phyloP scores from a whole-genome alignment of 148 eudicot genomes.

The Rhododendron griersonianum region DNA sequence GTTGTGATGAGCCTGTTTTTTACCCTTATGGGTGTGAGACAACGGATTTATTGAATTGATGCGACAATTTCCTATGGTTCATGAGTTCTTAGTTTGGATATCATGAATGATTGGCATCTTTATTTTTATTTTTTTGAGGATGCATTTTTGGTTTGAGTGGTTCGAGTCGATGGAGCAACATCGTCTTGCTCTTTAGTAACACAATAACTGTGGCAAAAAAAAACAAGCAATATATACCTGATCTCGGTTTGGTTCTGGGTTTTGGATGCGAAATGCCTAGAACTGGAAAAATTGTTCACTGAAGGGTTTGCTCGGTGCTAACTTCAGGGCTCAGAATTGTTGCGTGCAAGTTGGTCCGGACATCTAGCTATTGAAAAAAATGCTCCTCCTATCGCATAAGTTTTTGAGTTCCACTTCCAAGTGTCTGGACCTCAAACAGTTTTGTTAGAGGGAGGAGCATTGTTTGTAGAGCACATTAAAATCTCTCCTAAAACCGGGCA shows the following conservation, averaged over 20 bases:
- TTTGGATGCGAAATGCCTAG: background rate
- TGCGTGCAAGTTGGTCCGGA: background rate
- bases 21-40: background rate
- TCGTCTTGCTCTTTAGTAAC: background rate
- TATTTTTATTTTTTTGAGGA: background rate
- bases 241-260: background rate
- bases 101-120: background rate
- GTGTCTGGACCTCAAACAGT: background rate
- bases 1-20: background rate
- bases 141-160: background rate
- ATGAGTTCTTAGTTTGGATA: background rate
- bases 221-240: background rate
- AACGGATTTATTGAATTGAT: background rate
- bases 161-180: background rate
- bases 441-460: background rate
- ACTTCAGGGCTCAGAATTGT: too few species aligned
- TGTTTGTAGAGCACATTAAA: background rate
- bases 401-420: background rate
- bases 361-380: background rate
- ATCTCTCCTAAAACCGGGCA: background rate
- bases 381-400: background rate
- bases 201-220: background rate
- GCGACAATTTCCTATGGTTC: background rate
- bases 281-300: background rate
- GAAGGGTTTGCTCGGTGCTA: too few species aligned